Conservation (phyloP, 331 rosid genomes). For the Malus hybrid region DNA sequence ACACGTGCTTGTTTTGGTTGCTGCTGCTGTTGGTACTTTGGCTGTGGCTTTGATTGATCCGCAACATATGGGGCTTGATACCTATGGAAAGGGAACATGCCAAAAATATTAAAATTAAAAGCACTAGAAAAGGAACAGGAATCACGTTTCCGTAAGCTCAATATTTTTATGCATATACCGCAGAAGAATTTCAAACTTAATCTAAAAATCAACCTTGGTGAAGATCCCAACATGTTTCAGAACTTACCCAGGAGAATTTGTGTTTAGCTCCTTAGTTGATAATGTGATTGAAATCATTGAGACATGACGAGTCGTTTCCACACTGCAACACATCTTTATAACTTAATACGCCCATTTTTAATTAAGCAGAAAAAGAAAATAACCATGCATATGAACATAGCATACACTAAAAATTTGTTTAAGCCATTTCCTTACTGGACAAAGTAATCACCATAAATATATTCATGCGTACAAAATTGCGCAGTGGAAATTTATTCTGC, state of each 20-base stretch:
- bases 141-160: background rate
- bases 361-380: background rate
- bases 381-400: background rate
- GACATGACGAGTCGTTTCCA: constrained; percentile 98
- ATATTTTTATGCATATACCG: background rate
- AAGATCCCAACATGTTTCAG: background rate
- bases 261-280: constrained; percentile 62
- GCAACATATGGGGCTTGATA: constrained; percentile 67
- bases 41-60: constrained; percentile 62
- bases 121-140: background rate
- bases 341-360: background rate
- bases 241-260: constrained; percentile 75
- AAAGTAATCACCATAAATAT: too few species aligned
- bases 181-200: background rate
- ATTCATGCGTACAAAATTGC: background rate
- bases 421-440: too few species aligned
- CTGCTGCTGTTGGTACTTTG: background rate
- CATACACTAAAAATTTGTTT: too few species aligned
- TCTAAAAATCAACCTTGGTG: background rate
- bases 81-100: constrained; percentile 26
- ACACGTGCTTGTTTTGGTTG: constrained; percentile 52
- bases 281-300: constrained; percentile 87
- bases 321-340: constrained; percentile 45
- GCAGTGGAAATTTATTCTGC: background rate
- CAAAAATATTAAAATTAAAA: background rate